Evolutionary conservation across 257 asterid genomes (phyloP), one percentile per base, ranked within the genome.

Genomic region (Agastache rugosa): DNA sequence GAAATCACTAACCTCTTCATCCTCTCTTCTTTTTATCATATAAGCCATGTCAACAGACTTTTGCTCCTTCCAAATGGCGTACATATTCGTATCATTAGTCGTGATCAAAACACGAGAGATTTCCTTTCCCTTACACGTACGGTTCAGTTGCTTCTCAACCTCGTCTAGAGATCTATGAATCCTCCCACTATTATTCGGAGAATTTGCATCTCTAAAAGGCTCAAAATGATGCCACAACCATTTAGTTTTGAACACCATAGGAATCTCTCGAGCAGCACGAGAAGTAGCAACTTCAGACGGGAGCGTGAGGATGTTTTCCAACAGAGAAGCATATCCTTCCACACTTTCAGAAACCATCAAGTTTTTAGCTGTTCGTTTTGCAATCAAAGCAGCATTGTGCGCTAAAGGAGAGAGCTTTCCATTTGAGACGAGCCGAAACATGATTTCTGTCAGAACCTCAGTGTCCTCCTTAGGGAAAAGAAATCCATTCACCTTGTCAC

Each of bases 11-110:
- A 88, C 99, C 93, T 92, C 96, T 11, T 91, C 97, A 19, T 95
- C 97, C 83, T 95, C 96, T 86, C 87, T 89, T 73, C 88, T 71
- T 81, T 91, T 90, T 76, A 75, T 88, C 84, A 66, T n/a, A 72
- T 79, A 63, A 63, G 75, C 83, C 76, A 77, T 69, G 80, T 92
- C 96, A 35, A 76, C 64, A 54, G 48, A 22, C 76, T 81, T 87
- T 73, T 95, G 93, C 64, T 92, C 96, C 63, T 85, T 91, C 99
- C 99, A 95, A 45, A 95, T 90, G 58, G 68, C 64, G 66, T 85
- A 85, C 48, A 80, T 50, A 74, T 89, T 83, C 6, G 84, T 63
- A 31, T 87, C 87, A 35, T 78, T 75, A 23, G 79, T 58, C 11
- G 62, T 44, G 51, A 44, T 59, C 35, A 37, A 63, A 70, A 62